Evolutionary conservation across 2,329 filamentous ascomycete species (phyloP).

Genomic region (Laburnicola sp.): DNA sequence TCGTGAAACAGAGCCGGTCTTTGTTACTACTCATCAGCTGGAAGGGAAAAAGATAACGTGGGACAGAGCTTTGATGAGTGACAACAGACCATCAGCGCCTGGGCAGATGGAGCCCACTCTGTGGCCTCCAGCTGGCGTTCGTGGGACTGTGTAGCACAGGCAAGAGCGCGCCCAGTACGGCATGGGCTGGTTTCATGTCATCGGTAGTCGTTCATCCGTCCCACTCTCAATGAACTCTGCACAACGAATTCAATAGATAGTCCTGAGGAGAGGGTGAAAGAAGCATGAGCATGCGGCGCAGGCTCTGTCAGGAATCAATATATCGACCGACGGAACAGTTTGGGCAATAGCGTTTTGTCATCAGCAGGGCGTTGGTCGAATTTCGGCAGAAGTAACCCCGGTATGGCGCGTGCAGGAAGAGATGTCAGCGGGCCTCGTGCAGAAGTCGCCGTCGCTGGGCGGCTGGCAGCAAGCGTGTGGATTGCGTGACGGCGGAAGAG

Average conservation of each 20-base stretch:
- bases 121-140: slow-evolving; percentile 7
- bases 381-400: slow-evolving; percentile 15
- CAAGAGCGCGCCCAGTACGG: slow-evolving; percentile 2
- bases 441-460: neutral
- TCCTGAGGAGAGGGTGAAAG: too few species aligned
- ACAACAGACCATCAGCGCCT: slow-evolving; percentile 1
- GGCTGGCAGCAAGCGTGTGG: slow-evolving; percentile 4
- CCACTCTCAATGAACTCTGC: slow-evolving; percentile 10
- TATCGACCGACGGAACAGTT: slow-evolving; percentile 3
- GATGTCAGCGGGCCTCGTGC: slow-evolving; percentile 14
- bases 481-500: slow-evolving; percentile 10
- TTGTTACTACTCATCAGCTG: neutral
- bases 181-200: neutral
- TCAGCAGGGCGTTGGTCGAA: slow-evolving; percentile 15
- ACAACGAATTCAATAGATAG: neutral
- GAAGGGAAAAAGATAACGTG: slow-evolving; percentile 8
- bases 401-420: slow-evolving; percentile 24
- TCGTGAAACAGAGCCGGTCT: slow-evolving; percentile 7
- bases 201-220: neutral
- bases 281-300: too few species aligned
- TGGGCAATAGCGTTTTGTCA: neutral
- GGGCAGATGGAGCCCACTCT: neutral
- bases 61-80: slow-evolving; percentile 3
- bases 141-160: slow-evolving; percentile 10
- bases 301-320: slow-evolving; percentile 8